A percentile compares a stretch with the other conserved stretches of the same genome.
Conservation (phyloP, 129 eudicot species). For the Mikania micrantha region DNA sequence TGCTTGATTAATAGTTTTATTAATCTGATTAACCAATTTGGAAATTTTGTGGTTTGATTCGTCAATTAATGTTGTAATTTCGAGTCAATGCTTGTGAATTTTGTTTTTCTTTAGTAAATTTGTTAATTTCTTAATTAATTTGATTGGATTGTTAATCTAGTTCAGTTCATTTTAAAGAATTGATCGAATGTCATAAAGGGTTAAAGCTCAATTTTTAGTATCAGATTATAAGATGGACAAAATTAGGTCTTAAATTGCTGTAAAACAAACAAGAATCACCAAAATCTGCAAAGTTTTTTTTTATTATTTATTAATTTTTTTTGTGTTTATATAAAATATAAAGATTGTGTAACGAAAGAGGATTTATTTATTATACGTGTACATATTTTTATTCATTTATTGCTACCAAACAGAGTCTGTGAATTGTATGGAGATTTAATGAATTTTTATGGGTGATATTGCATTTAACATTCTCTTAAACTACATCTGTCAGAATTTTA, state of each 20-base stretch:
- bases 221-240: neutral
- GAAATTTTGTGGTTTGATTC: neutral
- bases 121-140: neutral
- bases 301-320: neutral
- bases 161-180: neutral
- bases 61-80: neutral
- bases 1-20: neutral
- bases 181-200: neutral
- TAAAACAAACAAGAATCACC: neutral
- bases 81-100: neutral
- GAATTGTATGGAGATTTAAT: conserved; percentile 34
- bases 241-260: neutral
- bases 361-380: conserved; percentile 1
- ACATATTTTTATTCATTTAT: conserved; percentile 44
- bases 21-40: neutral
- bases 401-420: conserved; percentile 44
- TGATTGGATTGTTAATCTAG: neutral
- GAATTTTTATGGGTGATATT: conserved; percentile 28
- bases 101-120: neutral
- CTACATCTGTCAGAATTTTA: conserved; percentile 36
- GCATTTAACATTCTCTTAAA: conserved; percentile 54
- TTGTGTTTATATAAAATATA: neutral
- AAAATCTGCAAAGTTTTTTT: neutral
- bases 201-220: neutral
- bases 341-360: conserved; percentile 3